Evolutionary conservation across 805 yeast genomes (phyloP).

Genomic region (Spathaspora passalidarum): DNA sequence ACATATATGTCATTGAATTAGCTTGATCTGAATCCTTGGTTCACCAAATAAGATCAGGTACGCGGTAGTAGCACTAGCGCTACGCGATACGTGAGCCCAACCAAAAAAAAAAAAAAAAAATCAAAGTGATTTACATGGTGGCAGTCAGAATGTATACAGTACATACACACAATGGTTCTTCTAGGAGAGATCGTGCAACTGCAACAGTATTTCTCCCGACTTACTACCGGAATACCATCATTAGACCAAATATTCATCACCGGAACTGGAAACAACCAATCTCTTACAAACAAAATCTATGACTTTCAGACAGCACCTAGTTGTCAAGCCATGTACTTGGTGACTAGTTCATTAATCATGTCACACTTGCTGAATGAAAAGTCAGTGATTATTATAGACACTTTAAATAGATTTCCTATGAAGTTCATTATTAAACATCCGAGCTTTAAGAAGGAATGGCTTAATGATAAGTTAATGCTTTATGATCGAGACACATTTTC

Average conservation of each 20-base stretch:
- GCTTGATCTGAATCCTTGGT: no score
- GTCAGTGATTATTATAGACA: slow-evolving; percentile 29
- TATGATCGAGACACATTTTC: slow-evolving; percentile 25
- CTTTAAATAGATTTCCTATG: slow-evolving; percentile 29
- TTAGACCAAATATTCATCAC: slow-evolving; percentile 24
- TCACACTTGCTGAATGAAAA: slow-evolving; percentile 22
- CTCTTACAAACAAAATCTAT: slow-evolving; percentile 15
- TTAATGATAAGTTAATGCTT: slow-evolving; percentile 4
- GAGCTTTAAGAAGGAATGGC: slow-evolving; percentile 20
- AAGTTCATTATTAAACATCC: slow-evolving; percentile 18
- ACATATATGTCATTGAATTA: no score
- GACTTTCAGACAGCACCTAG: slow-evolving; percentile 40
- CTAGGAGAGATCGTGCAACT: slow-evolving; percentile 5
- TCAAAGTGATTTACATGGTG: no score
- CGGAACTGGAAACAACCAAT: slow-evolving; percentile 4
- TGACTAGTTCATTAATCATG: slow-evolving; percentile 21
- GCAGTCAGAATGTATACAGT: no score
- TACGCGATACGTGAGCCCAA: no score
- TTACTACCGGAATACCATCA: slow-evolving; percentile 26
- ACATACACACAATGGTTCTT: slow-evolving; percentile 3
- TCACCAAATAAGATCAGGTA: no score
- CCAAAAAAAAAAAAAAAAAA: not conserved
- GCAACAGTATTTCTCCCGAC: slow-evolving; percentile 14
- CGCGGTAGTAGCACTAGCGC: no score
- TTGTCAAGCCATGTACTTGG: slow-evolving; percentile 17